Conservation (phyloP, 2,329 filamentous ascomycete genomes). For the Apiospora phragmitis region DNA sequence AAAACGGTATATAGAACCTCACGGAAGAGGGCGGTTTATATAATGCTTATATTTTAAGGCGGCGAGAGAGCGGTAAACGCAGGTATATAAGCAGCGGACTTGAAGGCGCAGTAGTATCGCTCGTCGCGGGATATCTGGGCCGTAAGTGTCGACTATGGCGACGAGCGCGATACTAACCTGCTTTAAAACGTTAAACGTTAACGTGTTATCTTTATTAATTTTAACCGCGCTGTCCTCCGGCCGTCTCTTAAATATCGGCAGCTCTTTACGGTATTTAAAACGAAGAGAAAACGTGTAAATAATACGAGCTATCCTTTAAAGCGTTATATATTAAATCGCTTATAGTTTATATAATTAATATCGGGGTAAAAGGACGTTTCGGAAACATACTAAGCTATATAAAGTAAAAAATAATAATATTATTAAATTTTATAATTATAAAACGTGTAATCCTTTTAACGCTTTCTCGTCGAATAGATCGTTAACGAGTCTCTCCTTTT, state of each 20-base stretch:
- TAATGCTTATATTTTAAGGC: constrained; percentile 27
- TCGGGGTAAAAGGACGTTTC: no score
- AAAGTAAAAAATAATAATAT: no score
- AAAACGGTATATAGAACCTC: background rate
- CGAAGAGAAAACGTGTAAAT: background rate
- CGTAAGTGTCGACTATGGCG: constrained; percentile 20
- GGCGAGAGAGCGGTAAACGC: constrained; percentile 16
- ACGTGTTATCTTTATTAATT: constrained; percentile 17
- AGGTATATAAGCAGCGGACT: background rate
- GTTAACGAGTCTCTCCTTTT: no score
- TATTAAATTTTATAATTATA: no score
- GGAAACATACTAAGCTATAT: no score
- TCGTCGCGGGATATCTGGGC: constrained; percentile 17
- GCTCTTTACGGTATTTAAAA: background rate
- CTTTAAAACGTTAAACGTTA: constrained; percentile 24
- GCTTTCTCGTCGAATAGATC: no score
- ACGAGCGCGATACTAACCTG: constrained; percentile 21
- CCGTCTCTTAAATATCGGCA: background rate
- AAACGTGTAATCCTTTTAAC: no score
- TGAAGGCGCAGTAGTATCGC: constrained; percentile 14
- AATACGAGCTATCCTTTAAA: background rate
- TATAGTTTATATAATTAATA: background rate
- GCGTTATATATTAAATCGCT: background rate
- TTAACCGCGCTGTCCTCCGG: background rate
- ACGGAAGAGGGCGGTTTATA: background rate